Evolutionary conservation across 2,329 filamentous ascomycete genomes (phyloP).

Genomic region (Colletotrichum chrysophilum): DNA sequence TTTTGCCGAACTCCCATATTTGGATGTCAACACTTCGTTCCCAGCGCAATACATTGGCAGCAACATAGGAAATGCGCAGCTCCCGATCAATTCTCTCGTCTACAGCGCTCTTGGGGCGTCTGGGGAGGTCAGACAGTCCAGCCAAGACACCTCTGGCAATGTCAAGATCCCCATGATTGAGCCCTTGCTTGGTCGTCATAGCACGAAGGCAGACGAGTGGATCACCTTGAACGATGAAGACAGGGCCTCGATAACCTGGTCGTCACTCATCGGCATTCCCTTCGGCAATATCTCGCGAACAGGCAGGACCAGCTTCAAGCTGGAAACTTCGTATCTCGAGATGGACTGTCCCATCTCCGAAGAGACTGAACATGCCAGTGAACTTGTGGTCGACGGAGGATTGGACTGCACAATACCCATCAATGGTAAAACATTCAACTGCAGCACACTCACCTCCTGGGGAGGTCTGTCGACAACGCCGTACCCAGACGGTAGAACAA

Average conservation of each 20-base stretch:
- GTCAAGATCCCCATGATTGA: neutral
- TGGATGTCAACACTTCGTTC: neutral
- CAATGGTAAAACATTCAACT: neutral
- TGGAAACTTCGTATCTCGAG: neutral
- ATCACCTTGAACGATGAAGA: neutral
- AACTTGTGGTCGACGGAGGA: neutral
- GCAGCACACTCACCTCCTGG: neutral
- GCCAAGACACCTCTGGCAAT: neutral
- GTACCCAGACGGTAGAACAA: neutral
- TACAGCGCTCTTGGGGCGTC: neutral
- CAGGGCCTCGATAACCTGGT: neutral
- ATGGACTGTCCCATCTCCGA: neutral
- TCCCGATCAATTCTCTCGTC: neutral
- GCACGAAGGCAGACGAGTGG: neutral
- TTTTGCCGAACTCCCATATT: neutral
- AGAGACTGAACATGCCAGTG: neutral
- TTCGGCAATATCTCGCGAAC: neutral
- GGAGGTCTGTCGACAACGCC: neutral
- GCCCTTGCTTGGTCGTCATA: neutral
- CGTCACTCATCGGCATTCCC: neutral
- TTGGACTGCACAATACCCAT: neutral
- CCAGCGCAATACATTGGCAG: neutral
- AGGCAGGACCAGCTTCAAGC: neutral
- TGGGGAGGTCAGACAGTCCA: neutral
- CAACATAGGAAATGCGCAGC: neutral